Conservation (phyloP, 169 alveolate species). For the Eimeria necatrix region DNA sequence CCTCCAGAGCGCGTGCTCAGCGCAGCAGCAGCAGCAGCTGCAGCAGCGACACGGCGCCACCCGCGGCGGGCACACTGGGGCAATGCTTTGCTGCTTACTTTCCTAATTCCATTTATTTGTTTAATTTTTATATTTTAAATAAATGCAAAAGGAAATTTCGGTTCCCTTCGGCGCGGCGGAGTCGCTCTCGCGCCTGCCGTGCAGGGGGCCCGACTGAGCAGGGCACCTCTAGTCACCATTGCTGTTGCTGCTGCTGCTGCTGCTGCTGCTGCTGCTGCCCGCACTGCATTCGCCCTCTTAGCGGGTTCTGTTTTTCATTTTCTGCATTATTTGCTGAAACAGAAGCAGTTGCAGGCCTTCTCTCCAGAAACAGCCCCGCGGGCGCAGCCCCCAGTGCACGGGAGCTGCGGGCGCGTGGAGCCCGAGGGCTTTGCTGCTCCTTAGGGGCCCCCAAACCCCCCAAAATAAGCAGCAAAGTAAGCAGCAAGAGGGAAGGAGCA, state of each 20-base stretch:
- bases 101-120: neutral
- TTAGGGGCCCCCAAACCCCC: too few species aligned
- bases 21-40: conserved; percentile 2
- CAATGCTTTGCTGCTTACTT: neutral
- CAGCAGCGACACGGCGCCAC: neutral
- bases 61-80: neutral
- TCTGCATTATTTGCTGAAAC: neutral
- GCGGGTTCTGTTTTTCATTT: neutral
- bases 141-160: neutral
- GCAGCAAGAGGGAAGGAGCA: too few species aligned
- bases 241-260: conserved; percentile 6
- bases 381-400: too few species aligned
- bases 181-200: conserved; percentile 4
- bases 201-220: too few species aligned
- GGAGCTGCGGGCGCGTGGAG: too few species aligned
- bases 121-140: neutral
- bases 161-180: neutral
- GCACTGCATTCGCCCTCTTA: neutral
- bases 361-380: too few species aligned
- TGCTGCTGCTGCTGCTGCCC: neutral
- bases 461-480: too few species aligned
- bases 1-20: conserved; percentile 10
- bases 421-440: too few species aligned
- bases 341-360: too few species aligned
- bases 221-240: neutral